Conservation (phyloP, 1,139 yeast genomes). For the Blastobotrys serpentis region DNA sequence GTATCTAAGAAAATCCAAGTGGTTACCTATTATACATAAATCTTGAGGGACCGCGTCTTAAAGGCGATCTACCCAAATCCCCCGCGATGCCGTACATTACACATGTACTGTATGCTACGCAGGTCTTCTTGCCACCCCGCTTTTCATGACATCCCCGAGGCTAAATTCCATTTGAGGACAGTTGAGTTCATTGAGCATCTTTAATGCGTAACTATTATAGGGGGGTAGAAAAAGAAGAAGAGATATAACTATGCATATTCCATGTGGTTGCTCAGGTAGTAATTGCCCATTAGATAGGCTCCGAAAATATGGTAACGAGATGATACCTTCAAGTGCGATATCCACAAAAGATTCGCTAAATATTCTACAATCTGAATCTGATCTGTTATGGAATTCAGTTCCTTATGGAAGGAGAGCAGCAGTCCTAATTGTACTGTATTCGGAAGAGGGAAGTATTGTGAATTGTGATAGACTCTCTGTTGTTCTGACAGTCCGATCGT, state of each 20-base stretch:
- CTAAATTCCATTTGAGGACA: too few species aligned
- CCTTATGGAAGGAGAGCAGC: constrained; percentile 63
- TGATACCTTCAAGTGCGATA: not conserved
- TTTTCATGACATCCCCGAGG: too few species aligned
- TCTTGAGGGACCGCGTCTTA: too few species aligned
- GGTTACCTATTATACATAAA: too few species aligned
- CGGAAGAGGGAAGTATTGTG: not conserved
- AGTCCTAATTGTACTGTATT: constrained; percentile 64
- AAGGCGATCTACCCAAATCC: too few species aligned
- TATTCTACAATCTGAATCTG: not conserved
- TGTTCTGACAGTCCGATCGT: constrained; percentile 68
- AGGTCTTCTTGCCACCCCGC: too few species aligned
- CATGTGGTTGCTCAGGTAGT: not conserved
- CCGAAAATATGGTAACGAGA: not conserved
- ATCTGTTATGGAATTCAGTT: constrained; percentile 48
- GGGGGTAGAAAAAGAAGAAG: too few species aligned
- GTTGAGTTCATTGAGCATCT: too few species aligned
- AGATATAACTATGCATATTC: not conserved
- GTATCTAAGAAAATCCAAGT: too few species aligned
- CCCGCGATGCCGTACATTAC: too few species aligned
- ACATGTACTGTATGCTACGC: too few species aligned
- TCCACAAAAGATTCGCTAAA: not conserved
- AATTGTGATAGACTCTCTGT: constrained; percentile 57
- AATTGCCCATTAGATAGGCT: not conserved
- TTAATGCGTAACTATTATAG: too few species aligned